phyloP scores from a whole-genome alignment of 2,329 filamentous ascomycete genomes.

The Calycina herbarum region DNA sequence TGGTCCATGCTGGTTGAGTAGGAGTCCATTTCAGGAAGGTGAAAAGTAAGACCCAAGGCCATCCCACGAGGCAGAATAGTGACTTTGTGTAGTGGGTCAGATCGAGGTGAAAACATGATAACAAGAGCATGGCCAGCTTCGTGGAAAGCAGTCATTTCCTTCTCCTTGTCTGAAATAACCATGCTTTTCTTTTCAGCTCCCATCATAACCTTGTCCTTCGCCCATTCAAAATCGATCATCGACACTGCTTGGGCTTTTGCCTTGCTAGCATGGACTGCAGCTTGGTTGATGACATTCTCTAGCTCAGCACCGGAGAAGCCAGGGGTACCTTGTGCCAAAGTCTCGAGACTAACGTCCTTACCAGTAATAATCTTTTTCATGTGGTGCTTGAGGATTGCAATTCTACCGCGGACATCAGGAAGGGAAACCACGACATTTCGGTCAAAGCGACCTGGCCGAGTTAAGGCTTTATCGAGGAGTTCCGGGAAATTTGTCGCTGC shows the following conservation, averaged over 20 bases:
- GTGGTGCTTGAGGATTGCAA: slow-evolving; percentile 92
- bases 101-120: slow-evolving; percentile 73
- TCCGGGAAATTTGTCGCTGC: slow-evolving; percentile 96
- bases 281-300: slow-evolving; percentile 96
- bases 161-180: slow-evolving; percentile 90
- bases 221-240: slow-evolving; percentile 88
- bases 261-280: slow-evolving; percentile 91
- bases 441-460: slow-evolving; percentile 92
- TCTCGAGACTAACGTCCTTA: slow-evolving; percentile 76
- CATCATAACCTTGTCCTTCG: slow-evolving; percentile 98
- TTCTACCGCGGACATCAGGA: slow-evolving; percentile 88
- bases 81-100: slow-evolving; percentile 87
- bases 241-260: slow-evolving; percentile 74
- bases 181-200: slow-evolving; percentile 88
- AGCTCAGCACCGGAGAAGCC: slow-evolving; percentile 95
- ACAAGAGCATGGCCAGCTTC: slow-evolving; percentile 95
- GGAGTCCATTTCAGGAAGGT: slow-evolving; percentile 88
- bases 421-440: slow-evolving; percentile 86
- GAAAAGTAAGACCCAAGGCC: slow-evolving; percentile 82
- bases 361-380: slow-evolving; percentile 85
- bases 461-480: slow-evolving; percentile 90
- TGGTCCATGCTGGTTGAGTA: slow-evolving; percentile 86
- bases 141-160: slow-evolving; percentile 92
- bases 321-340: slow-evolving; percentile 82
- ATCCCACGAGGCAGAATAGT: slow-evolving; percentile 92